Conservation (phyloP, 345 rosid genomes). For the Acer yangbiense region DNA sequence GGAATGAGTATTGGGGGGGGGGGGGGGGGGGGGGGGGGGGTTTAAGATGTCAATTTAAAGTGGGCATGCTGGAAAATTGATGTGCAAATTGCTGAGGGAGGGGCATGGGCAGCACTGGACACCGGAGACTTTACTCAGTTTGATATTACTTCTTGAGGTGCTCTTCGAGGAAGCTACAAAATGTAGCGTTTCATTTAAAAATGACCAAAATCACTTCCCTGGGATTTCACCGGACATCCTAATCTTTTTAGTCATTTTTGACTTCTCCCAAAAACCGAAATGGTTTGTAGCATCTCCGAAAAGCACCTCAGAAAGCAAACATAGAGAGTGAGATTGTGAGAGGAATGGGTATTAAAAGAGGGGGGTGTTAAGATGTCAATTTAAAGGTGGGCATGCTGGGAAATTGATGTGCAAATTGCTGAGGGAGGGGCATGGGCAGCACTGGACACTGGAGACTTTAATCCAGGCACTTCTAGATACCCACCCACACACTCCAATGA, state of each 20-base stretch:
- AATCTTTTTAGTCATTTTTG: too few species aligned
- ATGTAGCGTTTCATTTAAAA: neutral
- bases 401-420: constrained; percentile 13
- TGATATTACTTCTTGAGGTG: too few species aligned
- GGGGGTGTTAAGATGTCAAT: constrained; percentile 26
- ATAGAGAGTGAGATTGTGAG: neutral
- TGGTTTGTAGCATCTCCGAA: too few species aligned
- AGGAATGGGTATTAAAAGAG: neutral
- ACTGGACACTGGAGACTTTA: neutral
- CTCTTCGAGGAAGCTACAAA: neutral
- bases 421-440: constrained; percentile 10
- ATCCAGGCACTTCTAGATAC: constrained; percentile 14
- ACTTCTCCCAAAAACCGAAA: too few species aligned
- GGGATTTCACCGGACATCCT: too few species aligned
- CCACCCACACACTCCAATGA: constrained; percentile 8
- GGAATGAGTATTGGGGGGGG: neutral
- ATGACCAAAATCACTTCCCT: too few species aligned
- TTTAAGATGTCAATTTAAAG: constrained; percentile 26
- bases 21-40: neutral
- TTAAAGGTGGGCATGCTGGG: constrained; percentile 14
- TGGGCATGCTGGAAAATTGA: constrained; percentile 17
- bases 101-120: neutral
- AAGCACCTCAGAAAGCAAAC: too few species aligned
- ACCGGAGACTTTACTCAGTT: neutral
- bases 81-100: constrained; percentile 14